A percentile compares a stretch with the other conserved stretches of the same genome.
phyloP scores from a whole-genome alignment of 2,329 filamentous ascomycete species.

The Helicocarpus griseus region DNA sequence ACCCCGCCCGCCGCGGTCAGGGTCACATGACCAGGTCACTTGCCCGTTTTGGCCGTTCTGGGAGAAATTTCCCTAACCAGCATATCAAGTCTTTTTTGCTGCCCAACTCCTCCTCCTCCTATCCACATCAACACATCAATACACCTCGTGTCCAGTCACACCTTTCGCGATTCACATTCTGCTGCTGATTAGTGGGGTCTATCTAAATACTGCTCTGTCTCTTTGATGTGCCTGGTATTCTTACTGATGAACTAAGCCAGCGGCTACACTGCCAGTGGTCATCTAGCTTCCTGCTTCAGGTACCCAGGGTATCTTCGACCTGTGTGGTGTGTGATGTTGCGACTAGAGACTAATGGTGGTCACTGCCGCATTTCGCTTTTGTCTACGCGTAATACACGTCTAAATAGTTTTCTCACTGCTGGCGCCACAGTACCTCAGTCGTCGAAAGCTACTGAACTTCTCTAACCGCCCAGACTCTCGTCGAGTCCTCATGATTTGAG shows the following conservation, averaged over 20 bases:
- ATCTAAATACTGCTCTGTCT: background rate
- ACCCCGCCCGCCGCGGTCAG: background rate
- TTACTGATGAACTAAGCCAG: background rate
- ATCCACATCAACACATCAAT: background rate
- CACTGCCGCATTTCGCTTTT: background rate
- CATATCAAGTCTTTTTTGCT: background rate
- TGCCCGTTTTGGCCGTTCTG: background rate
- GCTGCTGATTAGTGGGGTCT: background rate
- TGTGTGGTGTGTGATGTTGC: background rate
- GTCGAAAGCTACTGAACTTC: background rate
- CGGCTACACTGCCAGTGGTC: background rate
- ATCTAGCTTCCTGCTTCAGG: too few species aligned
- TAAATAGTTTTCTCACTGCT: background rate
- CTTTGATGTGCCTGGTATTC: background rate
- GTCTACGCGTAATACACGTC: conserved; percentile 1
- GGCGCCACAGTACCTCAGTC: background rate
- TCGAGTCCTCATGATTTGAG: background rate
- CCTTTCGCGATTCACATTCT: background rate
- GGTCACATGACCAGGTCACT: background rate
- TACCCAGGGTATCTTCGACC: background rate
- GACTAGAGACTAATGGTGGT: background rate
- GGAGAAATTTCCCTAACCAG: background rate
- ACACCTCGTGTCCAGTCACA: background rate
- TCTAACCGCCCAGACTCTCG: background rate
- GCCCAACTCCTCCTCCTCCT: background rate